Conservation (phyloP, 306 rosid species). For the Inga oerstediana region DNA sequence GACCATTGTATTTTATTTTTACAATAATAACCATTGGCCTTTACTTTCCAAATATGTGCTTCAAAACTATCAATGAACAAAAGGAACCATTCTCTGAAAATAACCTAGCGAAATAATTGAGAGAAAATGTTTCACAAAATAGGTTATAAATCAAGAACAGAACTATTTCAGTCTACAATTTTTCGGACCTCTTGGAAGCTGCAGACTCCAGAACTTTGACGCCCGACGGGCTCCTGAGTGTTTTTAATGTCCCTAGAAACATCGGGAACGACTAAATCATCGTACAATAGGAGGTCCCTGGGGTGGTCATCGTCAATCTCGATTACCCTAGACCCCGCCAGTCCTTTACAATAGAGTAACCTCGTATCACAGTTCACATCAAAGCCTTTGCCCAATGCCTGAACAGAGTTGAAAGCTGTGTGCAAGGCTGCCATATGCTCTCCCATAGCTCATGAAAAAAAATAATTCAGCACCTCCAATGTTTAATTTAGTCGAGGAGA, state of each 20-base stretch:
- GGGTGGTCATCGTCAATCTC: conserved; percentile 64
- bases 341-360: conserved; percentile 89
- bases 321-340: conserved; percentile 72
- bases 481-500: background rate
- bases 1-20: background rate
- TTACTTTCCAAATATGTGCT: background rate
- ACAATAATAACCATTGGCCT: background rate
- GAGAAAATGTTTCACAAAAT: background rate
- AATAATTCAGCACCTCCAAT: background rate
- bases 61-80: background rate
- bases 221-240: conserved; percentile 48
- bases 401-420: conserved; percentile 82
- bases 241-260: conserved; percentile 73
- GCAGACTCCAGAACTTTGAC: conserved; percentile 72
- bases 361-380: conserved; percentile 90
- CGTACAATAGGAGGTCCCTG: conserved; percentile 62
- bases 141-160: background rate
- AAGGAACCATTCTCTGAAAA: background rate
- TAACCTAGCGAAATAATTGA: background rate
- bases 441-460: conserved; percentile 79
- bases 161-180: background rate
- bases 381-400: conserved; percentile 91
- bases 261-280: conserved; percentile 61
- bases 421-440: conserved; percentile 81
- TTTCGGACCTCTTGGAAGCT: conserved; percentile 79